Evolutionary conservation across 208 protist species (phyloP), one percentile per base, ranked within the genome.

Genomic region (Sergeia podlipaevii): DNA sequence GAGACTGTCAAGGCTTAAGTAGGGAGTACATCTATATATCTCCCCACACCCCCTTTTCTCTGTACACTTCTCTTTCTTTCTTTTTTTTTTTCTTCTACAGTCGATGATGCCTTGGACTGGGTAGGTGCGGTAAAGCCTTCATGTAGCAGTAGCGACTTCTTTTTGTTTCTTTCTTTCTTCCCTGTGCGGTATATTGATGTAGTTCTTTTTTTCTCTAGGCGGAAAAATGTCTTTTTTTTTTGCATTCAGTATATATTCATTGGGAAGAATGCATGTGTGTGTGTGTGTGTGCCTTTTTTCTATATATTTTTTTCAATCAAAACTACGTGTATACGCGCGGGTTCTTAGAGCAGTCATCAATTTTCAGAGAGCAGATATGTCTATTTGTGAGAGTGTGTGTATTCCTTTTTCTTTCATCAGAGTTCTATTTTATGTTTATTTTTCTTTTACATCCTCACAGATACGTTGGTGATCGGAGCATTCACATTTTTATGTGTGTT

Each of bases 101-200:
- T 48, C 43, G 13, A 4, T 38, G 33, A 38, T 10, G 33, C 11
- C 33, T n/a, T 10, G 11, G 15, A 10, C 15, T 38, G 33, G 33
- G 11, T n/a, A 15, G 10, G 11, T 38, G 11, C 33, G 11, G 10
- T 15, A 38, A 10, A 10, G 15, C 10, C 33, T 46, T 11, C 8
- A 8, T 11, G 41, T 46, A 8, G 30, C 32, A 41, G 23, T 6
- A 4, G 5, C 26, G 23, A 7, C 21, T 41, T 39, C 18, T 54
- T 54, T 58, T 58, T 6, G 7, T 47, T 58, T 33, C 10, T 58
- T 48, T 58, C 6, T 33, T 58, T 58, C 15, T 8, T 45, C 11
- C 26, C 13, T 39, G 29, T 39, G n/a, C n/a, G n/a, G n/a, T n/a
- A n/a, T n/a, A n/a, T n/a, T n/a, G n/a, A n/a, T 29, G 15, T 29